Evolutionary conservation across 768 basidiomycete genomes (phyloP).

Genomic region (Favolaschia claudopus): DNA sequence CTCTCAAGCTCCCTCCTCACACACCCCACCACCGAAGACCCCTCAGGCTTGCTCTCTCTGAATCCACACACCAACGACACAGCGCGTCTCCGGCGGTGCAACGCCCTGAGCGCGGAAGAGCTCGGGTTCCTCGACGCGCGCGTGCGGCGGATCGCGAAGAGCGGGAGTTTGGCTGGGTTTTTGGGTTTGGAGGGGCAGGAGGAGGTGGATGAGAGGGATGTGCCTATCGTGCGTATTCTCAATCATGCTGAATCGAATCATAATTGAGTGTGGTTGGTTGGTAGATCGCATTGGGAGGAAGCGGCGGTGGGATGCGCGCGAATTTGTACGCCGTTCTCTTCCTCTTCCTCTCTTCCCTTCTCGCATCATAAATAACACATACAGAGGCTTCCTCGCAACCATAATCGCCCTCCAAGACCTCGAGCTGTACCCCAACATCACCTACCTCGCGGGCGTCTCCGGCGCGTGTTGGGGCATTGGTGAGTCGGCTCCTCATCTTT

Average conservation of each 20-base stretch:
- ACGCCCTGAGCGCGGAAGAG: background rate
- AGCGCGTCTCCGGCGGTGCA: background rate
- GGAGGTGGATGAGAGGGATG: constrained; percentile 1
- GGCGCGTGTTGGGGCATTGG: constrained; percentile 10
- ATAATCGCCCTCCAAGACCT: constrained; percentile 6
- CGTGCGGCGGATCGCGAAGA: background rate
- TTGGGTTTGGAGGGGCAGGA: background rate
- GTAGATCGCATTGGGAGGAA: constrained; percentile 3
- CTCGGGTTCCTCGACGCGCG: background rate
- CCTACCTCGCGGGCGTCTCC: constrained; percentile 2
- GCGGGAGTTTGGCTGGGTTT: background rate
- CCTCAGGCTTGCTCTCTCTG: no score
- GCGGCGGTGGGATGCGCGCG: constrained; percentile 10
- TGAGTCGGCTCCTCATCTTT: no score
- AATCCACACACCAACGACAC: background rate
- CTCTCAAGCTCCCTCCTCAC: constrained; percentile 1
- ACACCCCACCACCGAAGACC: background rate
- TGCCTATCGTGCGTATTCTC: background rate
- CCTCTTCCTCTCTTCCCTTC: no score
- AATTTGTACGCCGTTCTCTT: constrained; percentile 4
- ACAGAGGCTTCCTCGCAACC: constrained; percentile 1
- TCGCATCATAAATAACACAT: background rate
- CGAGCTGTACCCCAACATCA: background rate
- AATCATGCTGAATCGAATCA: background rate
- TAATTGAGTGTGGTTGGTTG: no score